Base-by-base conservation (phyloP, 148 eudicot species). In the Drosera capensis region DNA sequence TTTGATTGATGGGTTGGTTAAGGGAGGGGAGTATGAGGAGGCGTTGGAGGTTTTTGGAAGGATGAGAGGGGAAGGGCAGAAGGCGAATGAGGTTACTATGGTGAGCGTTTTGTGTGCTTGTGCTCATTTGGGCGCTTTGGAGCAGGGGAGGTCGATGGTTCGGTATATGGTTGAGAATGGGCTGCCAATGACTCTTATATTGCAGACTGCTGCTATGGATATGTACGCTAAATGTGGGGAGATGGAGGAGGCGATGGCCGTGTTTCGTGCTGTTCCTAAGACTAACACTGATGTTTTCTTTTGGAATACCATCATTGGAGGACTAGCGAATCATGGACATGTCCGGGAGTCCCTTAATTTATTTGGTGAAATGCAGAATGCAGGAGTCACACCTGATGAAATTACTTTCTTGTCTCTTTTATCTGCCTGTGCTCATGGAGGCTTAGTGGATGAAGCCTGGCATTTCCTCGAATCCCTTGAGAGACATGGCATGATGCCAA, bases 171-270 rank as follows among this genome's bases (percentile, higher is more conserved):
- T 46, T 0, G 88, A 82, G 23, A 65, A 79, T 42, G 28, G 57
- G 23, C 55, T 87, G 48, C 65, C 69, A 2, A 29, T 79, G 28
- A 82, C 77, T 40, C 67, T 87, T 31, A 64, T 59, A 34, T 55
- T 87, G 66, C 31, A 62, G 2, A 87, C 96, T 14, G 73, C 94
- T 2, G 78, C 82, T 19, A 74, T 87, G 46, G 94, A 87, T 54
- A 87, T 87, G 96, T 87, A 87, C 64, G 88, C 86, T 5, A 87
- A 87, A 64, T 79, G 88, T 28, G 96, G 96, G 20, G 94, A 94
- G 2, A 70, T 82, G 52, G 66, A 74, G 20, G 72, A 76, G 56
- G 96, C 88, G 2, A 26, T 79, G 39, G 48, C 20, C 44, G 70
- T 77, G 50, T 87, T 87, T 64, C 80, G 47, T 54, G 71, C 59